phyloP scores from a whole-genome alignment of 2,329 filamentous ascomycete species.

The Leptographium wingfieldii region DNA sequence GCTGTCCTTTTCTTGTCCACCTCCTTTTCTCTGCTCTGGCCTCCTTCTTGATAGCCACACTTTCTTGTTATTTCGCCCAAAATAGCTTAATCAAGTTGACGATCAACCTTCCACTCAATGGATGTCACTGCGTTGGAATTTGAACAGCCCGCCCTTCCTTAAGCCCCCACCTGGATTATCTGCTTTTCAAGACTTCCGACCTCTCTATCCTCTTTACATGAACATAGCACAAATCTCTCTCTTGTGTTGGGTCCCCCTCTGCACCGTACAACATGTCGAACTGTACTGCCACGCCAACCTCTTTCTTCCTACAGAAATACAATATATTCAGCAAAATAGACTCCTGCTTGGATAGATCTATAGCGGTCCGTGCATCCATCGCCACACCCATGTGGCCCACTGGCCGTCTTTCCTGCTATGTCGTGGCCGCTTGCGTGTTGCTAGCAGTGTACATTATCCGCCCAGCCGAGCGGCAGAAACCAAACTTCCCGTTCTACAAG shows the following conservation, averaged over 20 bases:
- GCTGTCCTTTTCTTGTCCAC: not conserved
- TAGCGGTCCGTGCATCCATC: constrained; percentile 16
- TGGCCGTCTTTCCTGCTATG: constrained; percentile 27
- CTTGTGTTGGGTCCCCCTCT: not conserved
- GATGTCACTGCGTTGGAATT: not conserved
- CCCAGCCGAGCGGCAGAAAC: constrained; percentile 17
- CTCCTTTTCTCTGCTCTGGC: not conserved
- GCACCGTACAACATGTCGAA: constrained; percentile 12
- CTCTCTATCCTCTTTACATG: not conserved
- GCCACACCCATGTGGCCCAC: constrained; percentile 11
- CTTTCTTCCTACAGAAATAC: constrained; percentile 10
- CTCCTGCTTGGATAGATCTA: constrained; percentile 14
- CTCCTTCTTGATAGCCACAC: no score
- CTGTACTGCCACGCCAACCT: constrained; percentile 9
- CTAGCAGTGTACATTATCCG: constrained; percentile 27
- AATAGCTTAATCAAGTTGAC: no score
- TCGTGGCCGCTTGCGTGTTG: constrained; percentile 23
- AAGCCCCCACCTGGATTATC: not conserved
- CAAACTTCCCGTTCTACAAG: constrained; percentile 32
- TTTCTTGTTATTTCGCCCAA: no score
- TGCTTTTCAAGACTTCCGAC: not conserved
- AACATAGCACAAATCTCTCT: not conserved
- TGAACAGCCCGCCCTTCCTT: not conserved
- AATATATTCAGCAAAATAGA: constrained; percentile 13
- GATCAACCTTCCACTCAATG: not conserved